Base-by-base conservation (phyloP, 208 protist genomes). In the Crithidia brevicula region DNA sequence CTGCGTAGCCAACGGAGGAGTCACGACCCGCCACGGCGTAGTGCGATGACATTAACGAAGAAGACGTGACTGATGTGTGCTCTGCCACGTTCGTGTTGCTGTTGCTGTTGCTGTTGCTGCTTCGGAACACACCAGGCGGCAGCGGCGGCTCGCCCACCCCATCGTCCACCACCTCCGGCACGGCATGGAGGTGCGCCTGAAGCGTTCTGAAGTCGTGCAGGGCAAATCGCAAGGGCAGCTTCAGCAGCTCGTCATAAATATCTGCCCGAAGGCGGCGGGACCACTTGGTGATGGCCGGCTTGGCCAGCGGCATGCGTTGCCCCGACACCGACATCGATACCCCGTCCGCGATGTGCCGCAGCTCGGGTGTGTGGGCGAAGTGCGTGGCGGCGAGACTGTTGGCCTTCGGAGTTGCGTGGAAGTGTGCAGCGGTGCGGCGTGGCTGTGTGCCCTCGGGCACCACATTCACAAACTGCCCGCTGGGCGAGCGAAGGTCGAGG, bases 201-300 rank as follows among this genome's bases (percentile, higher is more conserved):
- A 96, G 75, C 22, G 52, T 74, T 15, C 56, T 58, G 60, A 94
- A 96, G 68, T 83, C 77, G 52, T 96, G 91, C 47, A 96, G 75
- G 40, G 78, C 76, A 65, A 78, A 96, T 10, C 91, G 86, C 43
- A 96, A 60, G 10, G 91, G 91, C 18, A 96, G 70, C 71, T 96
- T 96, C 56, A 94, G 61, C 43, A 96, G 69, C 59, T 96, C 91
- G 46, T 94, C 91, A 78, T 96, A 96, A 46, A 96, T 77, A 31
- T 93, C 88, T 8, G 82, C 73, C 5, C 87, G 83, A 1, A 96
- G 83, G 4, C 45, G 64, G 2, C 82, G 76, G 20, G 82, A 83
- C 82, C 83, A 94, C 42, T 84, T 87, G 7, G 72, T 43, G 10
- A 77, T 72, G 22, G 18, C 15, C 3, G 66, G 78, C 57, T 81